These are phyloP conservation scores for Chlorophyllum brunneum DNA, from an alignment of 768 basidiomycete genomes.

Conservation along the genomic window DNA sequence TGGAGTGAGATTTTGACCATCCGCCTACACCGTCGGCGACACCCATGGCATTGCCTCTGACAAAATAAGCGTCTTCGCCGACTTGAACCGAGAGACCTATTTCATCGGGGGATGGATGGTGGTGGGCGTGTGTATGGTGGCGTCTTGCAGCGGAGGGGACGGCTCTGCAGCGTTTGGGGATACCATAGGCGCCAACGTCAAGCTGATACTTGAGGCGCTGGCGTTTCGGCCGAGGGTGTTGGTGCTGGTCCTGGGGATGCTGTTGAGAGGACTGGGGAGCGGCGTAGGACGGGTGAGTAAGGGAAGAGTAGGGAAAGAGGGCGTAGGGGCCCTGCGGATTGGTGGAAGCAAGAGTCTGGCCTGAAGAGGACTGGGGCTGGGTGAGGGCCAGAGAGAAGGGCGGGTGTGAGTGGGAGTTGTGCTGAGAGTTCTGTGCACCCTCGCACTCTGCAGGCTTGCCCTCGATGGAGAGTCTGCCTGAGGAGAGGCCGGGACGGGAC, in stretches of 20 bases:
- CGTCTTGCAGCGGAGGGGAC: slow-evolving; percentile 17
- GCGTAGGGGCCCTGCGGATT: slow-evolving; percentile 13
- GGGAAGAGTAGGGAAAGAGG: slow-evolving; percentile 34
- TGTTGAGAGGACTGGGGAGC: slow-evolving; percentile 25
- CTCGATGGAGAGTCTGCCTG: slow-evolving; percentile 17
- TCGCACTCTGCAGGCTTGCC: slow-evolving; percentile 15
- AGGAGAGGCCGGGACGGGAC: slow-evolving; percentile 16
- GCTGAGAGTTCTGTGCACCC: slow-evolving; percentile 13
- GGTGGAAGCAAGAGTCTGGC: slow-evolving; percentile 1
- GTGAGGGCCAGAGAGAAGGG: slow-evolving; percentile 17
- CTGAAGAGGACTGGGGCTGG: slow-evolving; percentile 13
- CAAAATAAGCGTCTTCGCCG: slow-evolving; percentile 90
- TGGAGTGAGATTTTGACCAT: slow-evolving; percentile 51
- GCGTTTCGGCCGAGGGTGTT: slow-evolving; percentile 21
- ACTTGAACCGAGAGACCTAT: slow-evolving; percentile 65
- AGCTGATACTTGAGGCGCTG: slow-evolving; percentile 41
- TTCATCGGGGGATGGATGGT: slow-evolving; percentile 22
- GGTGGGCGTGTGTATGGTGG: slow-evolving; percentile 16
- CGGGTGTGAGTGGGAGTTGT: slow-evolving; percentile 13
- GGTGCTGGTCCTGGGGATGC: slow-evolving; percentile 13
- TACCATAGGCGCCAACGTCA: slow-evolving; percentile 81
- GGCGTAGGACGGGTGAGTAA: slow-evolving; percentile 24
- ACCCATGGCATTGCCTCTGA: slow-evolving; percentile 82
- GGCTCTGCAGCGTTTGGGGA: slow-evolving; percentile 54
- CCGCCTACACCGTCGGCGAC: slow-evolving; percentile 96